Base-by-base conservation (phyloP, 2,329 filamentous ascomycete genomes). In the Diplodia sapinea region DNA sequence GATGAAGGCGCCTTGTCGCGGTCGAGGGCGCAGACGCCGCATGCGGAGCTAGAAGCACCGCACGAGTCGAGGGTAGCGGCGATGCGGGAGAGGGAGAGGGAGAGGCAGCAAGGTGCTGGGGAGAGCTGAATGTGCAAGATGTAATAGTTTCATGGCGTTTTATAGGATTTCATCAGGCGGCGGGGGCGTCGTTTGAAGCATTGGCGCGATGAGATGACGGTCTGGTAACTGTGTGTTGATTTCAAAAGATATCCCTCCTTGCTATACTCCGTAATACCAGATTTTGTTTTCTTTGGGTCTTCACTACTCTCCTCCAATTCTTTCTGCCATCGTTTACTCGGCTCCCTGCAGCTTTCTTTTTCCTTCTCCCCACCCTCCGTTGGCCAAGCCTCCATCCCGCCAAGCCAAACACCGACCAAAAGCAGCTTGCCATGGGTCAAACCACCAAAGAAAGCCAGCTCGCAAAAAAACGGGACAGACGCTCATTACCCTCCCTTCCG, bases 1-100 rank as follows among this genome's bases (percentile, higher is more conserved):
- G 54, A 66, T 33, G 9, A 56, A 3, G 63, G 36, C 6, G 26
- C n/a, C 20, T 54, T 47, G 47, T 43, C 40, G 17, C 23, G n/a
- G 20, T 47, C 63, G 5, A 23, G 38, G 6, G 51, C 17, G 26
- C 49, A 36, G 26, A 33, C 33, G 17, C 40, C 54, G 31, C 52
- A 40, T 49, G 63, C 43, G 40, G 52, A 66, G 40, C 15, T 63
- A 12, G 59, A 63, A 26, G 59, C 59, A 7, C 59, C 59, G n/a
- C 29, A 63, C 20, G 59, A 63, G 59, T 49, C 59, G 47, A 50
- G 59, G 23, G n/a, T 63, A 17, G 43, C 59, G 5, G 59, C 33
- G 5, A 51, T 63, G 43, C 50, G 47, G 29, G 59, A 63, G n/a
- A 20, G 20, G 20, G 59, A 63, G 11, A 31, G 13, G n/a, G 43